phyloP scores from a whole-genome alignment of 148 eudicot species.

The Rhododendron ferrugineum region DNA sequence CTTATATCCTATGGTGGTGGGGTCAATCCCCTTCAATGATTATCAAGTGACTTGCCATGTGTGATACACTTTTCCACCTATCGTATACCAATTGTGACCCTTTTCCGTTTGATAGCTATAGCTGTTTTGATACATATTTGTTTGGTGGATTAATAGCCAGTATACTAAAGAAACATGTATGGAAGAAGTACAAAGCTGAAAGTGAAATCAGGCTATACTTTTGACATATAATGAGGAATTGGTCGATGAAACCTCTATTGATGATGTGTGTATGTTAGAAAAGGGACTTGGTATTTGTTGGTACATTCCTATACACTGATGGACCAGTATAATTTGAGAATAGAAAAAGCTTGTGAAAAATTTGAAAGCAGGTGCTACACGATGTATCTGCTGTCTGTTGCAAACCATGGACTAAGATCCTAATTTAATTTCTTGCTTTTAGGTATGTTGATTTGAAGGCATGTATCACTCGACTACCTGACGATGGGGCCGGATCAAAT shows the following conservation, averaged over 20 bases:
- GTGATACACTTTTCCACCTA: not conserved
- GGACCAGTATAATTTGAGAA: not conserved
- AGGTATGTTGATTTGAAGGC: constrained; percentile 88
- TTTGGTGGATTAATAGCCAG: not conserved
- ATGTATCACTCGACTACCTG: constrained; percentile 79
- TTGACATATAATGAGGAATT: no score
- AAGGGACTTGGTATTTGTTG: not conserved
- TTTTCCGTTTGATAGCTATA: not conserved
- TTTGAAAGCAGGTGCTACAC: not conserved
- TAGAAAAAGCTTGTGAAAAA: not conserved
- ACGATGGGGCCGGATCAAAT: constrained; percentile 67
- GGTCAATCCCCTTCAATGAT: not conserved
- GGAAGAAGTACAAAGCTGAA: not conserved
- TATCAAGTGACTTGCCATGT: not conserved
- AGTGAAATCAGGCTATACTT: not conserved
- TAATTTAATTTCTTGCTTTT: not conserved
- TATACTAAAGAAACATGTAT: no score
- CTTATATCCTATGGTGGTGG: not conserved
- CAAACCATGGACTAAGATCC: not conserved
- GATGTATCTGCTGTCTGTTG: not conserved
- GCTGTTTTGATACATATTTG: not conserved
- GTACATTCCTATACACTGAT: not conserved
- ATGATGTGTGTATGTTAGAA: not conserved
- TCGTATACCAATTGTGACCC: not conserved
- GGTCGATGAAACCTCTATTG: not conserved